Base-by-base conservation (phyloP, 805 yeast species). In the Ogataea pilisensis region DNA sequence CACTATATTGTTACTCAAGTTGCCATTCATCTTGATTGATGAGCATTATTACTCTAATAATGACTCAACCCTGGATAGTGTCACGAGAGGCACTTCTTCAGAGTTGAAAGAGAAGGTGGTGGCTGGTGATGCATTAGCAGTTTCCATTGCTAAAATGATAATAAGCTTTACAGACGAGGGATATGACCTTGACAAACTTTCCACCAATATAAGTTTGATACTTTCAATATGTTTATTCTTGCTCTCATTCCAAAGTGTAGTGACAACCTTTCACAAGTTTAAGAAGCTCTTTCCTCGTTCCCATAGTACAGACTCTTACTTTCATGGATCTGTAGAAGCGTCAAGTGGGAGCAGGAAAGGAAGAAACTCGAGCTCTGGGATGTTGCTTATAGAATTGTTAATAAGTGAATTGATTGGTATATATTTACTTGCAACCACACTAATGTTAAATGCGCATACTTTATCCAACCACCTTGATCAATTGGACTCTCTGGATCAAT, bases 221-320 rank as follows among this genome's bases (percentile, higher is more conserved):
- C 54, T 82, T 13, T 77, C 86, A 1, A 77, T 82, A 9, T 69
- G 73, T 13, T 64, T 83, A 38, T 82, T 83, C 50, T 53, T 76
- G 1, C 72, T 83, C 43, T 79, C 87, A 1, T 71, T 83, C 50
- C 78, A 83, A 20, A 81, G 81, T 41, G 89, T 83, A 1, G 58
- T 72, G 35, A 63, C 72, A 31, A 81, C 90, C 0, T 72, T 82
- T 43, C 71, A 76, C 31, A 80, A 82, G 26, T 60, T 82, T 13
- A 49, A 46, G 17, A 57, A 48, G 25, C 35, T 55, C 19, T 34
- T 58, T 2, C 61, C 52, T 4, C 17, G 16, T 14, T 27, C 45
- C 14, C 28, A 16, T 16, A 3, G 16, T 31, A 8, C 38, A 38
- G 11, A 13, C 19, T 3, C 39, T 60, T 5, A 58, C 53, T 39